Percentiles rank a stretch among this genome's conserved stretches.
Conservation (phyloP, 257 asterid genomes). For the Echium plantagineum region DNA sequence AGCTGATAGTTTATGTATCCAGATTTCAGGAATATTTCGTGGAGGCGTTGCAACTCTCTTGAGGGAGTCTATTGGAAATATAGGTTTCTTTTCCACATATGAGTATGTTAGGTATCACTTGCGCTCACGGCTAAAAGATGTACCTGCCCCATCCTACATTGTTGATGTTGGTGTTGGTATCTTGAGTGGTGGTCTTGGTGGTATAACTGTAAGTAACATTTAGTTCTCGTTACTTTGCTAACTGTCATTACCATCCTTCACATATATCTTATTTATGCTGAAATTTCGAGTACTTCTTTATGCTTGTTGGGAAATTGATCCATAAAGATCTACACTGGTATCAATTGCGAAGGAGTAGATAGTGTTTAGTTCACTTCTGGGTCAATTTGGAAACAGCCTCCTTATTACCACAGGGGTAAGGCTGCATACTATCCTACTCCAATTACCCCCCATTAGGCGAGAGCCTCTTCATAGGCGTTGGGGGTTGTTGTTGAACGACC, state of each 20-base stretch:
- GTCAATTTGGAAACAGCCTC: too few species aligned
- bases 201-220: constrained; percentile 49
- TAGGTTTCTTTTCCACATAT: constrained; percentile 71
- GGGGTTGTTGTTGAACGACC: too few species aligned
- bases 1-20: constrained; percentile 37
- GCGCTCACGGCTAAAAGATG: constrained; percentile 47
- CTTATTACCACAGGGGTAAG: too few species aligned
- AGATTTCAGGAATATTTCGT: constrained; percentile 73
- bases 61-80: constrained; percentile 78
- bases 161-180: constrained; percentile 72
- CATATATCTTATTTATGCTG: too few species aligned
- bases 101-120: constrained; percentile 70
- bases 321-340: too few species aligned
- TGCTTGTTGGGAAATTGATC: too few species aligned
- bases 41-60: constrained; percentile 71
- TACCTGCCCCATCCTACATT: constrained; percentile 39
- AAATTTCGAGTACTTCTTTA: too few species aligned
- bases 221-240: constrained; percentile 1
- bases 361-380: too few species aligned
- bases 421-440: too few species aligned
- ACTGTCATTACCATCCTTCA: background rate
- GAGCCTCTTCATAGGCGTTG: too few species aligned
- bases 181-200: constrained; percentile 82
- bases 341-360: too few species aligned
- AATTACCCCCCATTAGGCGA: too few species aligned